phyloP scores from a whole-genome alignment of 1,139 yeast species.

The Yamadazyma friedrichii region DNA sequence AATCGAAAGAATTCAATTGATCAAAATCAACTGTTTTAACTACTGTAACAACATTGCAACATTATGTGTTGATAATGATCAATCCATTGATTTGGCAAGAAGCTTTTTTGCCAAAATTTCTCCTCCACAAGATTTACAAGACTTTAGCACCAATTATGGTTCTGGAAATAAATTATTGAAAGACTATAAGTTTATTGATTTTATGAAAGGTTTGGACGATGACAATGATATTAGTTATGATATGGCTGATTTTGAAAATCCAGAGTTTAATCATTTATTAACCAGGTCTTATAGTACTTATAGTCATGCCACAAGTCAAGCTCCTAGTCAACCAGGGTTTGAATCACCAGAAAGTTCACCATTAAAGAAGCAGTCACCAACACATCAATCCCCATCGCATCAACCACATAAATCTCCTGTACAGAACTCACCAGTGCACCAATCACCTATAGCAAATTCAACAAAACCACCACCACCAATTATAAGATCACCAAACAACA shows the following conservation, averaged over 20 bases:
- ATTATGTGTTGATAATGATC: conserved; percentile 77
- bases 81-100: conserved; percentile 69
- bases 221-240: conserved; percentile 21
- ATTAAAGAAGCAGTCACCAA: conserved; percentile 1
- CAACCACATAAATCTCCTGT: neutral
- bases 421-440: neutral
- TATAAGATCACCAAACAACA: neutral
- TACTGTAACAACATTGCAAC: conserved; percentile 77
- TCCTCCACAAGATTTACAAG: conserved; percentile 56
- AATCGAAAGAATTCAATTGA: conserved; percentile 69
- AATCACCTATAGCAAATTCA: neutral
- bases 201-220: conserved; percentile 37
- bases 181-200: conserved; percentile 50
- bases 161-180: conserved; percentile 65
- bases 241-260: conserved; percentile 33
- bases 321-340: neutral
- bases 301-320: conserved; percentile 12
- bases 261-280: conserved; percentile 35
- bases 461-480: neutral
- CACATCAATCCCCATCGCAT: neutral
- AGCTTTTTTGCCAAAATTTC: conserved; percentile 67
- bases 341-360: neutral
- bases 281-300: conserved; percentile 34
- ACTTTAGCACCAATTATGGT: conserved; percentile 54
- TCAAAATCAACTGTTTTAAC: conserved; percentile 79